Evolutionary conservation across 202 grass and related monocot genomes (phyloP).

Genomic region (Miscanthus sacchariflorus): DNA sequence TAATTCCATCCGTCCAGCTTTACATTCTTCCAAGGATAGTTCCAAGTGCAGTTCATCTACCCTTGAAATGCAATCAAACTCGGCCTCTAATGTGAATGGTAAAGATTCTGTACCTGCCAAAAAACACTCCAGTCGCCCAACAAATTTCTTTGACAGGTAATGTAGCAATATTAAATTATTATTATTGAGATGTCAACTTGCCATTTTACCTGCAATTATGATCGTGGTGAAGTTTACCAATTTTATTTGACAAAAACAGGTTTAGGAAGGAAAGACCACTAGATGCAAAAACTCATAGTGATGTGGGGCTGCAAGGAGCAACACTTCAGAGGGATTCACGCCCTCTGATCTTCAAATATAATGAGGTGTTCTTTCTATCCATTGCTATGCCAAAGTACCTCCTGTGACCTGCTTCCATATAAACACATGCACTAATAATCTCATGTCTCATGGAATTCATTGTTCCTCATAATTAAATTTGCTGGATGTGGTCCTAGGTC

Average conservation of each 20-base stretch:
- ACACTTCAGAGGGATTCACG: constrained; percentile 78
- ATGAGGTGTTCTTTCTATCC: constrained; percentile 65
- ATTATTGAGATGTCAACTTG: constrained; percentile 10
- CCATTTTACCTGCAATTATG: constrained; percentile 38
- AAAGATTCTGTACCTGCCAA: constrained; percentile 53
- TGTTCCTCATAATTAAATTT: neutral
- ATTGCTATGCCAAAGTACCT: constrained; percentile 2
- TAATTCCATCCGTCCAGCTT: constrained; percentile 23
- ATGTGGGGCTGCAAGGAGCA: constrained; percentile 46
- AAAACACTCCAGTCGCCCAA: constrained; percentile 53
- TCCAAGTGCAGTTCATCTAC: constrained; percentile 42
- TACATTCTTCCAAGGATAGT: constrained; percentile 45
- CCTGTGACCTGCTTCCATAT: neutral
- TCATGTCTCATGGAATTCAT: neutral
- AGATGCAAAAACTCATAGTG: constrained; percentile 47
- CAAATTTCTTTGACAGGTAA: constrained; percentile 89
- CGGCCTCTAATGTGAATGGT: constrained; percentile 42
- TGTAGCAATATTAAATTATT: neutral
- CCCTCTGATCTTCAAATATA: constrained; percentile 95
- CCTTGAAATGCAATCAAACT: constrained; percentile 43
- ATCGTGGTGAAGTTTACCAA: constrained; percentile 22
- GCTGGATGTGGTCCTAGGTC: neutral
- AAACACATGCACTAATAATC: constrained; percentile 14
- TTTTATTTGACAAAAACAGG: constrained; percentile 51
- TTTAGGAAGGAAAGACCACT: constrained; percentile 74